These are phyloP conservation scores for Calendula officinalis DNA, from an alignment of 129 eudicot genomes.

Conservation along the genomic window DNA sequence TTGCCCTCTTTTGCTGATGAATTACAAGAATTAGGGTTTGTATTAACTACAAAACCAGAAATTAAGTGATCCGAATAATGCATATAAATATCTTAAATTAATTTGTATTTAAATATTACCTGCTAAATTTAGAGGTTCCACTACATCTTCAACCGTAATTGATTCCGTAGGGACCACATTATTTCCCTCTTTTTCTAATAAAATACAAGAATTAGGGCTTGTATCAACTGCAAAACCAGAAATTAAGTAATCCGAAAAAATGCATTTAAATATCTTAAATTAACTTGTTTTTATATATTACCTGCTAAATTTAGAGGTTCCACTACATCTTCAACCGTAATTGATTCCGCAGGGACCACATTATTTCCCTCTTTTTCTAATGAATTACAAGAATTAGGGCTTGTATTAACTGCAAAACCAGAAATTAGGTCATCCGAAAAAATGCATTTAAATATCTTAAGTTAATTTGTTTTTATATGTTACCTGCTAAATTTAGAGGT, in stretches of 20 bases:
- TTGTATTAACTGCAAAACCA: conserved; percentile 24
- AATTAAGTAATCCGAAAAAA: conserved; percentile 17
- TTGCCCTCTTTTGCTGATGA: conserved; percentile 17
- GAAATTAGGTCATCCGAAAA: too few species aligned
- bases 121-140: too few species aligned
- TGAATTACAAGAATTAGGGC: conserved; percentile 22
- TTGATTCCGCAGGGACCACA: conserved; percentile 28
- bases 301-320: conserved; percentile 45
- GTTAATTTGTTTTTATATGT: too few species aligned
- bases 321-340: conserved; percentile 16
- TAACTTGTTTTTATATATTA: conserved; percentile 4
- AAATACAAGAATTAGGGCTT: neutral
- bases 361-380: conserved; percentile 19
- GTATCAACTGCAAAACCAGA: conserved; percentile 35
- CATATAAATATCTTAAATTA: too few species aligned
- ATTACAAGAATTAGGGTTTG: conserved; percentile 21
- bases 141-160: too few species aligned
- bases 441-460: too few species aligned
- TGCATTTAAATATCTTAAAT: conserved; percentile 18
- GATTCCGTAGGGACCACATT: too few species aligned
- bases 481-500: too few species aligned
- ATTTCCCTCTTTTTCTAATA: neutral
- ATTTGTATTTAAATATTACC: too few species aligned
- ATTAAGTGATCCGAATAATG: too few species aligned
- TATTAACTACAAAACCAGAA: conserved; percentile 22